Base-by-base conservation (phyloP, 306 rosid genomes). In the Cicer cuneatum region DNA sequence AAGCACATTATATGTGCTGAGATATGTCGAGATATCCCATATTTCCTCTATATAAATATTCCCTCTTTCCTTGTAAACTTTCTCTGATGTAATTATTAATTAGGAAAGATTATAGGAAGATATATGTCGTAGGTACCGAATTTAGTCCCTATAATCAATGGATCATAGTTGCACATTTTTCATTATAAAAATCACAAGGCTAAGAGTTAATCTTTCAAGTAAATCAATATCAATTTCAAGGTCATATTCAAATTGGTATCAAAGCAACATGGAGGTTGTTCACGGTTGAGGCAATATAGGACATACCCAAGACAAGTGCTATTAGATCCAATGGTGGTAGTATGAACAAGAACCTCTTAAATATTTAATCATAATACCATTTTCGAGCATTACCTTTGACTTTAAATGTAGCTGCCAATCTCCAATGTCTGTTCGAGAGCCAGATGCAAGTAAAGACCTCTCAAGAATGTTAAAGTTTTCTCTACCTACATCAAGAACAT, bases 351-450 rank as follows among this genome's bases (percentile, higher is more conserved):
- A 63, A 8, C 69, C 49, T 24, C 40, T 66, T 48, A 40, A 76
- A 71, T 24, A 54, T 43, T 74, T 16, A 42, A 72, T 48, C 41
- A 72, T 54, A 18, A 71, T 52, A 68, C 6, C 13, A 69, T 67
- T 61, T 72, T 18, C 60, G 11, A 66, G 72, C 59, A 67, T 84
- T 90, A 92, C 99, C 96, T 1, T 88, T 79, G 99, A 90, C 82
- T 92, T 92, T 48, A 94, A 73, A 86, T 94, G 96, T 47, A 94
- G 90, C 86, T 94, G 92, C 99, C 99, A 94, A 84, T 71, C 82
- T 85, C 97, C 99, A 83, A 92, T 61, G 47, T 92, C 99, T 19
- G 29, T 49, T 80, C 87, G 89, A 68, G 95, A 87, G 83, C 99
- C 96, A 60, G 90, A 88, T 19, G 93, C 84, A 47, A 94, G 89